These are phyloP conservation scores for Coniochaeta sp. DNA, from an alignment of 2,329 filamentous ascomycete species.

Conservation along the genomic window DNA sequence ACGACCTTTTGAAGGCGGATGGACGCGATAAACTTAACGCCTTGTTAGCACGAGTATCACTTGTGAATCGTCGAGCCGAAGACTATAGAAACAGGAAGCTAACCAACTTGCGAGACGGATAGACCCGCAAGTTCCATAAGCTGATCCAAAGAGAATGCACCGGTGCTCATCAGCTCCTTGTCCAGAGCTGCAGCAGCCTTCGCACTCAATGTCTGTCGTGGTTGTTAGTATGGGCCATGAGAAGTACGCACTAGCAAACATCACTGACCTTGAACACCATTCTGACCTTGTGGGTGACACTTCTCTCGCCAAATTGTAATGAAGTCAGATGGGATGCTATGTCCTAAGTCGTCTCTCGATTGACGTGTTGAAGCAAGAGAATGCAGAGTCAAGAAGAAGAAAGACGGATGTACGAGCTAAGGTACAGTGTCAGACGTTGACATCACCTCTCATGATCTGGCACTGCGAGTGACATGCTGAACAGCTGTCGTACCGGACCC, in stretches of 20 bases:
- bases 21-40: conserved; percentile 67
- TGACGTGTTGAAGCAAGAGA: too few species aligned
- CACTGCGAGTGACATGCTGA: neutral
- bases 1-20: conserved; percentile 64
- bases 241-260: neutral
- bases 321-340: neutral
- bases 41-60: neutral
- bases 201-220: conserved; percentile 66
- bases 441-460: neutral
- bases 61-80: too few species aligned
- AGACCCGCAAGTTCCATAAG: conserved; percentile 95
- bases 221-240: neutral
- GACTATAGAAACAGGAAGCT: conserved; percentile 11
- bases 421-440: neutral
- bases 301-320: neutral
- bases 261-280: neutral
- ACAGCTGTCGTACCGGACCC: neutral
- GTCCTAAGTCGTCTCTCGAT: neutral
- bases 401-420: neutral
- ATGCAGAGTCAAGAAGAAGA: too few species aligned
- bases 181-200: conserved; percentile 86
- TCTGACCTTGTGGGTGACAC: neutral
- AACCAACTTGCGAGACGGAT: conserved; percentile 84
- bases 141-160: conserved; percentile 89
- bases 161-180: conserved; percentile 83